These are phyloP conservation scores for Teunomyces panamensis DNA, from an alignment of 805 yeast species.

Conservation along the genomic window DNA sequence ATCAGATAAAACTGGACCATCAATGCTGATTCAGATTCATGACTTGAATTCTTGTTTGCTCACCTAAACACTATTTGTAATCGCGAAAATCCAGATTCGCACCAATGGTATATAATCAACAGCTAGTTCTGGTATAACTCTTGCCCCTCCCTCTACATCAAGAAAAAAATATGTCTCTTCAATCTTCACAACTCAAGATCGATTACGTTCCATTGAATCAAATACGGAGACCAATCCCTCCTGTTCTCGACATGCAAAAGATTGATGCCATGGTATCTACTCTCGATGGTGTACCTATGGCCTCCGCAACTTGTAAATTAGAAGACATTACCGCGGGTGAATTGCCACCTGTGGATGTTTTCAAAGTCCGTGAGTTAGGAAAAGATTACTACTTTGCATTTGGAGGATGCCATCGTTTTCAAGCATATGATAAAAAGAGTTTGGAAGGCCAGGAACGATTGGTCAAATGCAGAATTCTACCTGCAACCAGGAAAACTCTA, in stretches of 20 bases:
- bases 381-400: slow-evolving; percentile 70
- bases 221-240: slow-evolving; percentile 81
- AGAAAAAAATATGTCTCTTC: slow-evolving; percentile 56
- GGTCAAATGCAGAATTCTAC: slow-evolving; percentile 71
- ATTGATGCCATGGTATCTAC: slow-evolving; percentile 80
- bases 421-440: slow-evolving; percentile 67
- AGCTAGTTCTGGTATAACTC: background rate
- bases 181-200: slow-evolving; percentile 54
- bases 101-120: background rate
- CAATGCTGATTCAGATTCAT: background rate
- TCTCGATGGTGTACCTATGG: slow-evolving; percentile 59
- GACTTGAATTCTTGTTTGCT: background rate
- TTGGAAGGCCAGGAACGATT: slow-evolving; percentile 26
- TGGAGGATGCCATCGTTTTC: slow-evolving; percentile 89
- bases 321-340: slow-evolving; percentile 56
- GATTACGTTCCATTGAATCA: slow-evolving; percentile 62
- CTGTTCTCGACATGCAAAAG: slow-evolving; percentile 71
- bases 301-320: slow-evolving; percentile 57
- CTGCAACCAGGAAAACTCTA: slow-evolving; percentile 70
- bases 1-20: background rate
- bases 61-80: background rate
- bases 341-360: slow-evolving; percentile 79
- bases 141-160: background rate
- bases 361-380: slow-evolving; percentile 64
- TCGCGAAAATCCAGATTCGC: slow-evolving; percentile 2